These are phyloP conservation scores for Coix lacrymajobi DNA, from an alignment of 176 grass and related monocot species.

Conservation along the genomic window DNA sequence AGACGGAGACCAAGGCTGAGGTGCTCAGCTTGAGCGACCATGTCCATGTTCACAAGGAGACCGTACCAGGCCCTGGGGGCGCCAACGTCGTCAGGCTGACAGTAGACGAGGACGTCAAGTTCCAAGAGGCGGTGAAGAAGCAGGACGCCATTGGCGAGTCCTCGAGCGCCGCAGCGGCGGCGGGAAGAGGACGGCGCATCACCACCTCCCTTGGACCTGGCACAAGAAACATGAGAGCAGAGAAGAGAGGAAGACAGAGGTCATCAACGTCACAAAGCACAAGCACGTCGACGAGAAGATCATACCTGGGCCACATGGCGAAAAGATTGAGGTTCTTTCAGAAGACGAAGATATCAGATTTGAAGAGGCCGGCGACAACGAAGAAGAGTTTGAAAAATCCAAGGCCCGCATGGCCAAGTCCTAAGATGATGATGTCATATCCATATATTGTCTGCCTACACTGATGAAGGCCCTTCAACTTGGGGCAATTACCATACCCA, in stretches of 20 bases:
- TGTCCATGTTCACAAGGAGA: constrained; percentile 47
- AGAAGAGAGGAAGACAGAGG: constrained; percentile 21
- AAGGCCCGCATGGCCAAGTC: not conserved
- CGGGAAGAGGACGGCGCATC: not conserved
- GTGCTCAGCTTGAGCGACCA: constrained; percentile 49
- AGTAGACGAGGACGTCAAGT: constrained; percentile 65
- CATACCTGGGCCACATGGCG: constrained; percentile 21
- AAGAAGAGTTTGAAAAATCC: not conserved
- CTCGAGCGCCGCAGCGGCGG: not conserved
- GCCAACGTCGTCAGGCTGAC: constrained; percentile 18
- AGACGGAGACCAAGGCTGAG: constrained; percentile 33
- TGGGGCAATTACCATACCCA: not conserved
- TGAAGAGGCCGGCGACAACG: constrained; percentile 9
- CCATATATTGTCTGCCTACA: not conserved
- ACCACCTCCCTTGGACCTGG: constrained; percentile 34
- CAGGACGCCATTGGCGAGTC: constrained; percentile 21
- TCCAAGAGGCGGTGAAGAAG: constrained; percentile 49
- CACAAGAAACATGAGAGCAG: constrained; percentile 40
- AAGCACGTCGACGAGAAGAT: constrained; percentile 43
- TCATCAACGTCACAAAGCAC: constrained; percentile 36
- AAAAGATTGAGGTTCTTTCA: constrained; percentile 33
- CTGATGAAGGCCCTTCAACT: constrained; percentile 8
- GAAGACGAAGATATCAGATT: constrained; percentile 49
- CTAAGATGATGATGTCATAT: not conserved
- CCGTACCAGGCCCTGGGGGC: constrained; percentile 33